Base-by-base conservation (phyloP, 306 rosid genomes). In the Mimosa bimucronata region DNA sequence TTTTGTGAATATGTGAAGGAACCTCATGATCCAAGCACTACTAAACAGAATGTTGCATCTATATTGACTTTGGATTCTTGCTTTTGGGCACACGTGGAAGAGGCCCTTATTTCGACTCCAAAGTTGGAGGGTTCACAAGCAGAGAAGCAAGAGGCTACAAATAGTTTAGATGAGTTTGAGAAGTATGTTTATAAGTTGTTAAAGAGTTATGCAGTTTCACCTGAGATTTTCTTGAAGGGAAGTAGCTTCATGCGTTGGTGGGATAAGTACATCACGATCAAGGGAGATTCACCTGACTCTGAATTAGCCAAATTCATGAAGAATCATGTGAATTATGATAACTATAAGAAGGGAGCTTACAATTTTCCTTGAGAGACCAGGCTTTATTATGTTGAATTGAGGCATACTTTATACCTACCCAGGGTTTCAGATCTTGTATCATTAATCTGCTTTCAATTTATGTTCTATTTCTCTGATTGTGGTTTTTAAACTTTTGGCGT, bases 241-340 rank as follows among this genome's bases (percentile, higher is more conserved):
- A 86, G 92, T 74, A 94, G 91, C 77, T 94, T 84, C 23, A 91
- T 89, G 95, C 1, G 0, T 42, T 89, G 97, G 98, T 91, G 91
- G 94, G 31, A n/a, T n/a, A n/a, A n/a, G n/a, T n/a, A 6, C 41
- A 38, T 38, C 7, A 38, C 8, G 7, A 38, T 38, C 7, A 38
- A 38, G 41, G 41, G 9, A 38, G 41, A 5, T 38, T 38, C 9
- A 38, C 7, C 5, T 38, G 41, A 38, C 41, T 38, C 41, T 38
- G 8, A 38, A 38, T 38, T 5, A 5, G 41, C 41, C 8, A 38
- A 2, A 6, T 38, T 38, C 41, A 38, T 38, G 8, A 38, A 38
- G 9, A 38, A 38, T 38, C 41, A 6, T 38, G 41, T 9, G 8
- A 4, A 38, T 6, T 9, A 38, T 38, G 41, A 38, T 9, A 38